Conservation (phyloP, 1,284 basidiomycete species). For the Wolfiporia cocos region DNA sequence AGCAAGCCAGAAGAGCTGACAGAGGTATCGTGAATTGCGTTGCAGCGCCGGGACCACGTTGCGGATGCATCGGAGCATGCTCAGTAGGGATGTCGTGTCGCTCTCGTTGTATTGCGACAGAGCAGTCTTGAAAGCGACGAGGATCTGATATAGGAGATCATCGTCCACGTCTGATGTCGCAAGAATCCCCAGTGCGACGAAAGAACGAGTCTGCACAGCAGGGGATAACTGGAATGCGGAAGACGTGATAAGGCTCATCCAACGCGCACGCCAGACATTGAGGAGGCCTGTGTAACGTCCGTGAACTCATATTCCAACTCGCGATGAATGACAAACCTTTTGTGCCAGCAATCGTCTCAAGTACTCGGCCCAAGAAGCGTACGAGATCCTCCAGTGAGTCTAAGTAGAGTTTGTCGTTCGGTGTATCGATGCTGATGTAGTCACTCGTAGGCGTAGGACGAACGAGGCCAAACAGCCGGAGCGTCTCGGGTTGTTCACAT, state of each 20-base stretch:
- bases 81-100: constrained; percentile 72
- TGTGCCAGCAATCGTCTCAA: constrained; percentile 62
- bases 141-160: constrained; percentile 84
- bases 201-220: constrained; percentile 85
- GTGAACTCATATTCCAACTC: not conserved
- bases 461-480: constrained; percentile 71
- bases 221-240: constrained; percentile 93
- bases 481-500: constrained; percentile 47
- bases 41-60: constrained; percentile 69
- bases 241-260: constrained; percentile 90
- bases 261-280: constrained; percentile 90
- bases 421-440: constrained; percentile 48
- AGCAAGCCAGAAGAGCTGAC: constrained; percentile 81
- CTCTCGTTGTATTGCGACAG: constrained; percentile 59
- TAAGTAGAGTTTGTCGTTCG: constrained; percentile 55
- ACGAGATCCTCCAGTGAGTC: constrained; percentile 67
- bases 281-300: constrained; percentile 53
- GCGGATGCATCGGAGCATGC: constrained; percentile 83
- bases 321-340: constrained; percentile 43
- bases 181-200: constrained; percentile 79
- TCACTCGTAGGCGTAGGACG: constrained; percentile 59
- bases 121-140: constrained; percentile 73
- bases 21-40: constrained; percentile 65
- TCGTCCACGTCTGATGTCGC: constrained; percentile 81
- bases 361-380: constrained; percentile 55